Evolutionary conservation across 352 stramenopile species (phyloP).

Genomic region (Thalassiosira delicatula): DNA sequence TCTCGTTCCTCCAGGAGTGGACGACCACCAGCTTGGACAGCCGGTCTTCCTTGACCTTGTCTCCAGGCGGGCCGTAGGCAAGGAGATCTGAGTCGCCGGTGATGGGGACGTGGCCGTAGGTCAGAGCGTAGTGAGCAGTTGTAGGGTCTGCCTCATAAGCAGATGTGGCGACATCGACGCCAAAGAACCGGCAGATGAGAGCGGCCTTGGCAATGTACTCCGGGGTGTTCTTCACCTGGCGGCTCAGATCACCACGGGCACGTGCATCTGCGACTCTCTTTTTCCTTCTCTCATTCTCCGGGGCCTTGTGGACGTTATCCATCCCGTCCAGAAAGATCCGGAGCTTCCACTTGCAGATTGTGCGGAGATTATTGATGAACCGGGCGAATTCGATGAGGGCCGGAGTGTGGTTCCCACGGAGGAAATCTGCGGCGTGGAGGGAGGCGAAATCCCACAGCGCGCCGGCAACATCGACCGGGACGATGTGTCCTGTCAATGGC

Average conservation of each 20-base stretch:
- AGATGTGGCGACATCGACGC: not conserved
- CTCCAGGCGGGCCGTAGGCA: not conserved
- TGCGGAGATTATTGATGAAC: slow-evolving; percentile 12
- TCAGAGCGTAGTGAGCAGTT: not conserved
- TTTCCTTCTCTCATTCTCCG: not conserved
- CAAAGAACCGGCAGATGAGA: not conserved
- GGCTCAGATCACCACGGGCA: not conserved
- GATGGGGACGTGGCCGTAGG: not conserved
- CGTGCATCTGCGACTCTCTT: not conserved
- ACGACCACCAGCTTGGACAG: not conserved
- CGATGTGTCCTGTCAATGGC: not conserved
- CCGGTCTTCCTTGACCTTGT: too few relatives aligned
- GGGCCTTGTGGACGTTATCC: not conserved
- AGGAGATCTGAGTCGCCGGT: not conserved
- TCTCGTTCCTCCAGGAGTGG: not conserved
- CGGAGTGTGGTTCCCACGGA: slow-evolving; percentile 20
- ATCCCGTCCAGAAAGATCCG: not conserved
- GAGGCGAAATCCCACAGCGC: slow-evolving; percentile 21
- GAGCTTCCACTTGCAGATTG: slow-evolving; percentile 1
- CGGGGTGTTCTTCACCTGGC: not conserved
- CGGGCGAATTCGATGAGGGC: slow-evolving; percentile 17
- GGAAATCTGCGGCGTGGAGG: slow-evolving; percentile 8
- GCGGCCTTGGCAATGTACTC: not conserved
- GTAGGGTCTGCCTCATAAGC: not conserved
- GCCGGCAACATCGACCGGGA: slow-evolving; percentile 28